Conservation (phyloP, 2,329 filamentous ascomycete species). For the Rhinocladiella mackenziei region DNA sequence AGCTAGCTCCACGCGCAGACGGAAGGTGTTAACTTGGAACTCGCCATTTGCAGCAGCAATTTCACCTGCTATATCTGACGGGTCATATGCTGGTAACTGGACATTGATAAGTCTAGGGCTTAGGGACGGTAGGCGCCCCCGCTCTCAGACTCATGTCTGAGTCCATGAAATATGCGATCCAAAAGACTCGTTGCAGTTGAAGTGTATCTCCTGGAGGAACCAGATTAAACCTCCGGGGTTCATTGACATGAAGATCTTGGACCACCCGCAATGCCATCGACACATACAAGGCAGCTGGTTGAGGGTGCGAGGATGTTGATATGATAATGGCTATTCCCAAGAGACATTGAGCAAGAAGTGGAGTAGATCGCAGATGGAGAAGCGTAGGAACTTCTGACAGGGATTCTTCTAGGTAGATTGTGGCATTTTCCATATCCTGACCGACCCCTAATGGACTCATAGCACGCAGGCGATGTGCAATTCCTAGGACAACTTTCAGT, state of each 20-base stretch:
- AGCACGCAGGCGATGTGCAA: conserved; percentile 85
- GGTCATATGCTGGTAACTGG: conserved; percentile 83
- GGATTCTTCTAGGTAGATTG: conserved; percentile 95
- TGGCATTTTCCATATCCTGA: conserved; percentile 88
- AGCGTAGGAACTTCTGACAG: conserved; percentile 87
- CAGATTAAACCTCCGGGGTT: conserved; percentile 54
- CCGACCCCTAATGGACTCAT: conserved; percentile 89
- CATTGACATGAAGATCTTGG: conserved; percentile 17
- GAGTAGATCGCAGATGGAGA: conserved; percentile 89
- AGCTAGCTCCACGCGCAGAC: conserved; percentile 83
- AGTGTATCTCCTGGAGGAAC: conserved; percentile 92
- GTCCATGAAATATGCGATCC: conserved; percentile 69
- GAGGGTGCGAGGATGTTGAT: conserved; percentile 92
- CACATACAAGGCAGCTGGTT: conserved; percentile 85
- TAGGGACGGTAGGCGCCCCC: conserved; percentile 8
- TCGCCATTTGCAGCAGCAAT: conserved; percentile 83
- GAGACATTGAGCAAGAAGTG: conserved; percentile 90
- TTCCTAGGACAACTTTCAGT: conserved; percentile 84
- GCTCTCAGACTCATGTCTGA: conserved; percentile 48
- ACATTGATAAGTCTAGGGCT: conserved; percentile 69
- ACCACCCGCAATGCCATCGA: conserved; percentile 83
- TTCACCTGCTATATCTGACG: conserved; percentile 85
- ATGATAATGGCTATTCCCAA: conserved; percentile 90
- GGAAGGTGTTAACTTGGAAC: conserved; percentile 88
- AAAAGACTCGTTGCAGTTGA: conserved; percentile 73